phyloP scores from a whole-genome alignment of 1,139 yeast species.

The Taphrina flavorubra region DNA sequence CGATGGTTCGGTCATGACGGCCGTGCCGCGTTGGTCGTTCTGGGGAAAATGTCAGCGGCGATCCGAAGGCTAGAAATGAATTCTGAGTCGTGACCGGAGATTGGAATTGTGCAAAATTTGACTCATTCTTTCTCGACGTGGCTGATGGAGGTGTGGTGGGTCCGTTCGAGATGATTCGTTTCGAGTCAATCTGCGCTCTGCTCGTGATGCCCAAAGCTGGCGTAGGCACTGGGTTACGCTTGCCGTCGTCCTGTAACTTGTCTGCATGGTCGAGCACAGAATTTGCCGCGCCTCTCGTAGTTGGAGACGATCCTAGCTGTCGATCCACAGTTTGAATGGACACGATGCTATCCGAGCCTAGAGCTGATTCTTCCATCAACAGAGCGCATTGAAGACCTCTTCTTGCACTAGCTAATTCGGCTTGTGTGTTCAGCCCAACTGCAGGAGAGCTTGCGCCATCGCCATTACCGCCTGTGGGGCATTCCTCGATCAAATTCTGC shows the following conservation, averaged over 20 bases:
- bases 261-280: background rate
- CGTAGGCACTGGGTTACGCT: background rate
- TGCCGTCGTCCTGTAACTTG: background rate
- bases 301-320: background rate
- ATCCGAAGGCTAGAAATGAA: background rate
- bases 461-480: background rate
- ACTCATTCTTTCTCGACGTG: background rate
- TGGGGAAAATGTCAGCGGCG: conserved; percentile 18
- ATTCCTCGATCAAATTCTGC: too few species aligned
- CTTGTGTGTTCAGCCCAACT: conserved; percentile 12
- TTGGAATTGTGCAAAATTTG: conserved; percentile 9
- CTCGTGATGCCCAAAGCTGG: background rate
- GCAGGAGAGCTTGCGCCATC: background rate
- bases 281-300: background rate
- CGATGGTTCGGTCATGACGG: conserved; percentile 3
- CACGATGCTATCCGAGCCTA: background rate
- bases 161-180: too few species aligned
- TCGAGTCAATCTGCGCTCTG: too few species aligned
- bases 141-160: background rate
- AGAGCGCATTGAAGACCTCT: conserved; percentile 16
- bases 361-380: background rate
- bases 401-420: conserved; percentile 26
- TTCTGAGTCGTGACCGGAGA: conserved; percentile 3
- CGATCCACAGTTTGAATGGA: background rate
- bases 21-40: conserved; percentile 8